Evolutionary conservation across 192 early-diverging fungal species (phyloP).

Genomic region (Dispira simplex): DNA sequence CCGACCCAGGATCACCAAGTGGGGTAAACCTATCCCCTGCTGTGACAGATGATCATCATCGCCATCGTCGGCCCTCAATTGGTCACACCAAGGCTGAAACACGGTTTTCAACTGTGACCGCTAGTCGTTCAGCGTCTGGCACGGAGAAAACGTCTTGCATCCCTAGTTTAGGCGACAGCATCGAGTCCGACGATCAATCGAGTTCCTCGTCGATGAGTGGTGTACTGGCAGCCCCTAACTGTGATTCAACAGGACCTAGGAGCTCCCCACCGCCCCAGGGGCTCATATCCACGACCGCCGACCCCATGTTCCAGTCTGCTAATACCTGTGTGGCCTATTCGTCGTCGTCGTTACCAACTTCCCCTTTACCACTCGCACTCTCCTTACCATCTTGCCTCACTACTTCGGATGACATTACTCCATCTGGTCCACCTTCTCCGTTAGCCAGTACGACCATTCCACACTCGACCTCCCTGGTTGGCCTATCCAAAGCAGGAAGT

Average conservation of each 20-base stretch:
- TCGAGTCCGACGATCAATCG: not conserved
- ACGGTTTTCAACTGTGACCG: not conserved
- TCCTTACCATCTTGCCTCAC: not conserved
- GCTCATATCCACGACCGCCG: not conserved
- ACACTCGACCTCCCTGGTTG: too few relatives aligned
- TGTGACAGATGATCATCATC: too few relatives aligned
- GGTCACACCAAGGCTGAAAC: not conserved
- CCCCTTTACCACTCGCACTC: not conserved
- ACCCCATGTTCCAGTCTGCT: conserved; percentile 2
- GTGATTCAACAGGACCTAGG: not conserved
- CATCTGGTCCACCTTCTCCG: too few relatives aligned
- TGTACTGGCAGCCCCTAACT: not conserved
- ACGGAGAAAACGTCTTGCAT: not conserved
- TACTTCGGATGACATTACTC: not conserved
- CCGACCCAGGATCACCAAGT: not conserved
- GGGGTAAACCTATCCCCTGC: not conserved
- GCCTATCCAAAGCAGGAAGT: too few relatives aligned
- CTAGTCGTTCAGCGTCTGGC: not conserved
- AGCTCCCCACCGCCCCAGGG: conserved; percentile 2
- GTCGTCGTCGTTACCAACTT: not conserved
- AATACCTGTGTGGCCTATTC: not conserved
- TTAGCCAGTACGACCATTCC: too few relatives aligned
- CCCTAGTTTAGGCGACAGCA: not conserved
- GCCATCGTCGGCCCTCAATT: not conserved
- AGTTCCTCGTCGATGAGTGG: not conserved